Conservation (phyloP, 345 rosid genomes). For the Corymbia maculata region DNA sequence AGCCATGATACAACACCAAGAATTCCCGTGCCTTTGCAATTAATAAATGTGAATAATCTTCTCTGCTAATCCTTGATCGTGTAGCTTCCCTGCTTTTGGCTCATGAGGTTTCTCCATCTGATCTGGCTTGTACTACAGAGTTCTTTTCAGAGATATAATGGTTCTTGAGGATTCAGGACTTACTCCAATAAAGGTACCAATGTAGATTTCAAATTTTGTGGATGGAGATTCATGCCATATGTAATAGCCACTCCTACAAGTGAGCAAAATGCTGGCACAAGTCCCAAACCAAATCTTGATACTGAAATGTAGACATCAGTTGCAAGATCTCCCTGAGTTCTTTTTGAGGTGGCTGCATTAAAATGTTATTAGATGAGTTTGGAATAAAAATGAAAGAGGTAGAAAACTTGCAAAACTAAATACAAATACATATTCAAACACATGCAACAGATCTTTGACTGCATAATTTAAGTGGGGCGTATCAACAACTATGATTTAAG, state of each 20-base stretch:
- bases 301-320: conserved; percentile 29
- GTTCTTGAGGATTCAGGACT: not conserved
- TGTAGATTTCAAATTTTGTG: conserved; percentile 31
- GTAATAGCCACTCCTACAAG: conserved; percentile 60
- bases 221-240: conserved; percentile 59
- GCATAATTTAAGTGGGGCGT: not conserved
- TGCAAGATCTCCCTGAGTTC: conserved; percentile 13
- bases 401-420: not conserved
- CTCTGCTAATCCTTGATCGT: not conserved
- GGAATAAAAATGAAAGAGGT: not conserved
- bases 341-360: conserved; percentile 41
- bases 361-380: not conserved
- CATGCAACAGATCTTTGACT: not conserved
- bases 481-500: not conserved
- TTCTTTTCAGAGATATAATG: not conserved
- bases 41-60: not conserved
- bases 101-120: not conserved
- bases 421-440: not conserved
- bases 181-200: conserved; percentile 63
- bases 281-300: conserved; percentile 79
- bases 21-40: not conserved
- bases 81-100: not conserved
- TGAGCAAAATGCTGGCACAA: conserved; percentile 78
- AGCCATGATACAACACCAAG: not conserved
- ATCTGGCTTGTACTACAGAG: not conserved